Evolutionary conservation across 2,329 filamentous ascomycete genomes (phyloP).

Genomic region (Aspergillus sojae): DNA sequence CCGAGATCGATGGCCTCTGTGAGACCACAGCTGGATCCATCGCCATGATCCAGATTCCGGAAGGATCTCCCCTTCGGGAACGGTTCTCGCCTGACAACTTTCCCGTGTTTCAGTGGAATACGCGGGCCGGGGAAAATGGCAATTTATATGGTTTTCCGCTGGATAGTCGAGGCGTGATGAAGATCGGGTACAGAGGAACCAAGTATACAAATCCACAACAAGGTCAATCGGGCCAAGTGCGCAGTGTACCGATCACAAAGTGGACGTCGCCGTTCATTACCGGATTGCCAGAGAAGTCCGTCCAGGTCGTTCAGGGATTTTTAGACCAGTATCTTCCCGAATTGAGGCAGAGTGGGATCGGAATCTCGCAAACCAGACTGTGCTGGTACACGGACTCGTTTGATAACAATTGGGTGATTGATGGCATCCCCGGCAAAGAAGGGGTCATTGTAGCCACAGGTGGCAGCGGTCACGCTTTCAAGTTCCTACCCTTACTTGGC

Average conservation of each 20-base stretch:
- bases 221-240: slow-evolving; percentile 39
- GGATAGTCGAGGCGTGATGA: slow-evolving; percentile 48
- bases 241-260: slow-evolving; percentile 46
- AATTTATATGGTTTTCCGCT: slow-evolving; percentile 55
- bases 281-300: slow-evolving; percentile 30
- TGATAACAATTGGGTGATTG: slow-evolving; percentile 58
- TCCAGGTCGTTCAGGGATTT: slow-evolving; percentile 35
- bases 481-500: slow-evolving; percentile 53
- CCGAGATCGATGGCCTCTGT: slow-evolving; percentile 45
- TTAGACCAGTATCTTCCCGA: slow-evolving; percentile 49
- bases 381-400: slow-evolving; percentile 63
- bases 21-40: slow-evolving; percentile 55
- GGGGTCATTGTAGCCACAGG: slow-evolving; percentile 63
- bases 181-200: slow-evolving; percentile 55
- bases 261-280: slow-evolving; percentile 31
- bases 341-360: slow-evolving; percentile 37
- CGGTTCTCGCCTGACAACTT: slow-evolving; percentile 49
- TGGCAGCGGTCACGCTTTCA: slow-evolving; percentile 65
- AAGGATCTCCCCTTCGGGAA: slow-evolving; percentile 39
- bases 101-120: slow-evolving; percentile 48
- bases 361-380: slow-evolving; percentile 49
- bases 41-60: slow-evolving; percentile 48
- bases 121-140: slow-evolving; percentile 39
- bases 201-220: slow-evolving; percentile 53
- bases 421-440: slow-evolving; percentile 53